Evolutionary conservation across 768 basidiomycete genomes (phyloP).

Genomic region (Artomyces pyxidatus): DNA sequence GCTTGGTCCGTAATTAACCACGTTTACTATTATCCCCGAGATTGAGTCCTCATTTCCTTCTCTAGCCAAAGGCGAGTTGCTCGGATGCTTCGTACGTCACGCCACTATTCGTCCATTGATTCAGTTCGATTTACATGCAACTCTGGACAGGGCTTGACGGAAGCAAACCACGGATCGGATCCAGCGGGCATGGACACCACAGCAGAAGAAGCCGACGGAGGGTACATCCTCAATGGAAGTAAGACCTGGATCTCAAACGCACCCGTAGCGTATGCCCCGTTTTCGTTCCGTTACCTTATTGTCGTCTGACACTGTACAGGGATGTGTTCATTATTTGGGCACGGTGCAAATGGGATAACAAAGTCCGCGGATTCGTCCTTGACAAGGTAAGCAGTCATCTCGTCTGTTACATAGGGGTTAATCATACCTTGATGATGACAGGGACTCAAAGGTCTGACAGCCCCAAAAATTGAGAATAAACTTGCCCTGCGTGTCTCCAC

Average conservation of each 20-base stretch:
- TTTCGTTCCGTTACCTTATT: conserved; percentile 3
- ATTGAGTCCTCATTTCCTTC: no score
- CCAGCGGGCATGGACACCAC: conserved; percentile 97
- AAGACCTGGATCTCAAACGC: conserved; percentile 99
- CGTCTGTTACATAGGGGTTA: not conserved
- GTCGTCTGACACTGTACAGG: conserved; percentile 27
- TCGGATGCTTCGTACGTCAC: conserved; percentile 86
- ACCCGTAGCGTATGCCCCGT: conserved; percentile 59
- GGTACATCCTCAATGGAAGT: conserved; percentile 80
- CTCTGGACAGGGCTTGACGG: conserved; percentile 71
- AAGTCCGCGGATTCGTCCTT: conserved; percentile 82
- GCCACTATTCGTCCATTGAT: not conserved
- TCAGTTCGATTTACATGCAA: not conserved
- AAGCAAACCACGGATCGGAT: conserved; percentile 96
- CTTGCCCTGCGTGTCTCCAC: conserved; percentile 79
- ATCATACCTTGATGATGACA: conserved; percentile 21
- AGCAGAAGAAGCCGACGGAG: conserved; percentile 78
- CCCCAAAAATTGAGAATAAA: conserved; percentile 90
- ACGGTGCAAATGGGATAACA: conserved; percentile 87
- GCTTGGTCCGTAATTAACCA: conserved; percentile 59
- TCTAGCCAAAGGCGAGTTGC: conserved; percentile 72
- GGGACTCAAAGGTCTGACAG: conserved; percentile 75
- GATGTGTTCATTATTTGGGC: conserved; percentile 95
- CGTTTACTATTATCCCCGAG: no score
- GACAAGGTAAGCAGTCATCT: conserved; percentile 57